These are phyloP conservation scores for Beauveria sp. DNA, from an alignment of 2,329 filamentous ascomycete species.

Conservation along the genomic window DNA sequence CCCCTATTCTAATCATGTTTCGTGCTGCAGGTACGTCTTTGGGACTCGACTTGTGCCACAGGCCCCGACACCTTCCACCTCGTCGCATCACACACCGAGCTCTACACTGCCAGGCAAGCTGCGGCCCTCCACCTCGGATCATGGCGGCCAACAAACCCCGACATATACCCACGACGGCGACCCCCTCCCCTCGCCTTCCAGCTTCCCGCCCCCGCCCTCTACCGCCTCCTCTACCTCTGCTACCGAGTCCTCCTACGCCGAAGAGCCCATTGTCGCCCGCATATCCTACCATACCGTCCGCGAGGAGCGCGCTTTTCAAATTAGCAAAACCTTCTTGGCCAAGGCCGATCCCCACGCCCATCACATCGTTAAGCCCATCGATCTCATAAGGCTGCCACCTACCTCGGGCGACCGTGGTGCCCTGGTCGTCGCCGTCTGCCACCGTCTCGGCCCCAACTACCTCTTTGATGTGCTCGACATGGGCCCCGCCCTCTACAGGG, in stretches of 20 bases:
- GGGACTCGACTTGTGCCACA: conserved; percentile 52
- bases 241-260: conserved; percentile 46
- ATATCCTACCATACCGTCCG: conserved; percentile 76
- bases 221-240: conserved; percentile 25
- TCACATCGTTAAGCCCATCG: conserved; percentile 74
- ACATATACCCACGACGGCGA: conserved; percentile 30
- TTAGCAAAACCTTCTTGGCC: conserved; percentile 63
- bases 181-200: conserved; percentile 19
- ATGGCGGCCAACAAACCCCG: conserved; percentile 25
- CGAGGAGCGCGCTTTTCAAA: conserved; percentile 72
- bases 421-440: conserved; percentile 75
- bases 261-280: conserved; percentile 67
- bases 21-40: conserved; percentile 50
- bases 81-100: conserved; percentile 37
- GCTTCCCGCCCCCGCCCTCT: conserved; percentile 23
- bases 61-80: conserved; percentile 39
- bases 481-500: conserved; percentile 64
- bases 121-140: conserved; percentile 37
- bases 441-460: conserved; percentile 68
- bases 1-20: conserved; percentile 12
- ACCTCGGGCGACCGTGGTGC: conserved; percentile 60
- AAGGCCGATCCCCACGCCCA: conserved; percentile 64
- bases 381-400: conserved; percentile 64
- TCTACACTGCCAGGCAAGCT: conserved; percentile 34
- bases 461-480: conserved; percentile 65